Percentiles rank a stretch among this genome's conserved stretches.
Evolutionary conservation across 352 stramenopile genomes (phyloP).

Genomic region (Salisapilia sapeloensis): DNA sequence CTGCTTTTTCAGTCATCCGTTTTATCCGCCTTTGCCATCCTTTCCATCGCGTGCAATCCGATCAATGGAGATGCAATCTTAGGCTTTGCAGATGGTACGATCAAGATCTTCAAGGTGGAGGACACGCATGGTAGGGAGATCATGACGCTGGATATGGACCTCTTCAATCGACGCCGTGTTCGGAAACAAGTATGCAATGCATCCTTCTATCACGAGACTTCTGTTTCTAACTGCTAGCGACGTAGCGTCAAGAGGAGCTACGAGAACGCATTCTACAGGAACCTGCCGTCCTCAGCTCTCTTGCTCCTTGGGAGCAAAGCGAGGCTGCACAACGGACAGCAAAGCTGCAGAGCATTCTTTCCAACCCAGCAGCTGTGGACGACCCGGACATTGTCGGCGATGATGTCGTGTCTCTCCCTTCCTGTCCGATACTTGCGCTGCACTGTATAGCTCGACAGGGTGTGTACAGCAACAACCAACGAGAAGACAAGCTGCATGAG

Average conservation of each 20-base stretch:
- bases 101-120: slow-evolving; percentile 36
- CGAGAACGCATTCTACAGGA: slow-evolving; percentile 17
- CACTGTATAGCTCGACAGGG: background rate
- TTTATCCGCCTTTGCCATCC: slow-evolving; percentile 53
- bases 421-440: slow-evolving; percentile 19
- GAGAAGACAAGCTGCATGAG: background rate
- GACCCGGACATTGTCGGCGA: slow-evolving; percentile 7
- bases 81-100: slow-evolving; percentile 48
- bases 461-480: background rate
- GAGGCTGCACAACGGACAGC: slow-evolving; percentile 16
- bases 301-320: slow-evolving; percentile 43
- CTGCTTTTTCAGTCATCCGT: slow-evolving; percentile 66
- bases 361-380: slow-evolving; percentile 4
- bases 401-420: slow-evolving; percentile 26
- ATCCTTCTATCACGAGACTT: background rate
- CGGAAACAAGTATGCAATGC: slow-evolving; percentile 12
- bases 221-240: slow-evolving; percentile 1
- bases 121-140: slow-evolving; percentile 40
- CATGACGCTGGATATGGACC: slow-evolving; percentile 20
- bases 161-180: slow-evolving; percentile 17
- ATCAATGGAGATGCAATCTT: slow-evolving; percentile 42
- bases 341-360: slow-evolving; percentile 12
- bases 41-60: slow-evolving; percentile 41
- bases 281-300: slow-evolving; percentile 47
- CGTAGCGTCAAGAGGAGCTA: slow-evolving; percentile 20